Evolutionary conservation across 768 basidiomycete species (phyloP).

Genomic region (Lanmaoa pseudosensibilis): DNA sequence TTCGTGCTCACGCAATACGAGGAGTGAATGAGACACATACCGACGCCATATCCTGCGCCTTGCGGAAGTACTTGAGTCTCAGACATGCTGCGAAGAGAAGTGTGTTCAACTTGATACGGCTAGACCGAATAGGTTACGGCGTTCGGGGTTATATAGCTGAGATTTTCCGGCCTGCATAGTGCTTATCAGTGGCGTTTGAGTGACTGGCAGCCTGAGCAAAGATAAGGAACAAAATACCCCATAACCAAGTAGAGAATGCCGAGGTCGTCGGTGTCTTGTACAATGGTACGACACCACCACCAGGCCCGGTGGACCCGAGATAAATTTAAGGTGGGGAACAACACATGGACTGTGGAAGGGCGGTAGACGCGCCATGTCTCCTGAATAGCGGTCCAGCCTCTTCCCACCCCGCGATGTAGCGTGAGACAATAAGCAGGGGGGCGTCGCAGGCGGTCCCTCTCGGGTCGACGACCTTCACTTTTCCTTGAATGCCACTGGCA

Average conservation of each 20-base stretch:
- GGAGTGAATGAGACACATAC: slow-evolving; percentile 37
- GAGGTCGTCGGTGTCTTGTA: not conserved
- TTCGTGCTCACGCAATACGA: not conserved
- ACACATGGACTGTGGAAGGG: not conserved
- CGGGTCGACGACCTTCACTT: not conserved
- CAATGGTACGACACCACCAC: no score
- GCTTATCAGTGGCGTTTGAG: slow-evolving; percentile 19
- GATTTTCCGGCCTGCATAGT: not conserved
- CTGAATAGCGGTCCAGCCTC: not conserved
- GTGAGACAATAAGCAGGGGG: not conserved
- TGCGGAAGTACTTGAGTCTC: slow-evolving; percentile 56
- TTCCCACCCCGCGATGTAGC: no score
- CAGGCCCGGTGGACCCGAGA: no score
- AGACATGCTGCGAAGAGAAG: slow-evolving; percentile 21
- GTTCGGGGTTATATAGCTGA: slow-evolving; percentile 13
- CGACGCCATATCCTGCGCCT: slow-evolving; percentile 84
- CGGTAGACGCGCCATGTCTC: not conserved
- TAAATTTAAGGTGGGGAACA: not conserved
- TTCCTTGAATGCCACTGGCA: not conserved
- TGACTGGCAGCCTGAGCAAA: not conserved
- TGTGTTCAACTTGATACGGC: not conserved
- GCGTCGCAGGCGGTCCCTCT: no score
- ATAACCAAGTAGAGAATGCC: not conserved
- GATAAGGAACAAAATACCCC: slow-evolving; percentile 14
- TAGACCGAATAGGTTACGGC: not conserved